Base-by-base conservation (phyloP, 352 stramenopile genomes). In the Phytopythium oedochilum region DNA sequence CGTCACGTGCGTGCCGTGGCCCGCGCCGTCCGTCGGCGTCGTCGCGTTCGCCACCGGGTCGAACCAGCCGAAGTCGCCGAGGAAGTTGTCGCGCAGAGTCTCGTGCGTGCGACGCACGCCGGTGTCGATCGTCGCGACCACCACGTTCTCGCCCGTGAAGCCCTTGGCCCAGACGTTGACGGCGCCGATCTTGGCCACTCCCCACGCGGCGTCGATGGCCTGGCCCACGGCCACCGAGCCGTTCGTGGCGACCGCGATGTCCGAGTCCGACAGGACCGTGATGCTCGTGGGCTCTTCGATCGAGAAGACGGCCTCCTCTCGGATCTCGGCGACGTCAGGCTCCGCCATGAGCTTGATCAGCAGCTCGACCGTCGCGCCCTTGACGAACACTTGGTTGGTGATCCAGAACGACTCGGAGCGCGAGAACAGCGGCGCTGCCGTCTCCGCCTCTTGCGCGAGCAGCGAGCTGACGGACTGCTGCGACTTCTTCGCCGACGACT, bases 121-220 rank as follows among this genome's bases (percentile, higher is more conserved):
- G 38, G 63, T 69, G 39, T 79, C 67, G 49, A 79, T 83, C n/a
- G 52, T 68, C 3, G 58, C 70, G 10, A 79, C 60, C 8, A 68
- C 59, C 17, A 76, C 47, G 47, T 60, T 71, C 23, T 58, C 45
- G 18, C 66, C 72, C 11, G 36, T 53, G 50, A 73, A 57, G 5
- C 46, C 61, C 18, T 59, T 40, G n/a, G 39, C 53, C 70, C 70
- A 83, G 34, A 78, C 60, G 26, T 50, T 36, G n/a, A 64, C 54
- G 46, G 73, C 67, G 31, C 57, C 52, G 53, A 83, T 76, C 29
- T 68, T 71, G 45, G 22, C 35, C n/a, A 70, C 44, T 40, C 58
- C 63, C 72, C 61, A 79, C n/a, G 53, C 43, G 18, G 53, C 39
- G 17, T 40, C 47, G 18, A 64, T 61, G 48, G 48, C 29, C 17